Base-by-base conservation (phyloP, 768 basidiomycete genomes). In the Tulasnella sp. region DNA sequence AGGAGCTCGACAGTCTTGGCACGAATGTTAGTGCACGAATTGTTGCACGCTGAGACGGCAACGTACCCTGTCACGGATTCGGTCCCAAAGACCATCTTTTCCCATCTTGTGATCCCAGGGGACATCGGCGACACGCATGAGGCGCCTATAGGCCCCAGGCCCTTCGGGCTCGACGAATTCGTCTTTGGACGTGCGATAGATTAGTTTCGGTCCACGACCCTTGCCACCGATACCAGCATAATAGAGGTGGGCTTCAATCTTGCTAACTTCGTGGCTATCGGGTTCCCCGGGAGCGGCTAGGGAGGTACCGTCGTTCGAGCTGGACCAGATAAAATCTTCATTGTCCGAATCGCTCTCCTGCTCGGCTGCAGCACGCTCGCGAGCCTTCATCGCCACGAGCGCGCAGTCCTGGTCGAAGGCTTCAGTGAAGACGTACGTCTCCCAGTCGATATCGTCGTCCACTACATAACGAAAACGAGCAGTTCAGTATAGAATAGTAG, bases 111-210 rank as follows among this genome's bases (percentile, higher is more conserved):
- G 34, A 67, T 77, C 44, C 14, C 80, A 78, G 37, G 72, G 71
- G 72, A 82, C 81, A 37, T 75, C 22, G 34, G 76, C 52, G 75
- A 81, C 75, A 75, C 72, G 34, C 80, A 81, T 82, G 39, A 71
- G 52, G 42, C 81, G 80, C 74, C 5, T 52, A 59, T 80, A 64
- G 8, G 62, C 26, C 75, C 77, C 77, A 35, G 81, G 81, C 64
- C 80, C 81, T 63, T 77, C n/a, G 44, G 80, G 81, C 17, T 62
- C 69, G 22, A 64, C 64, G 76, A 79, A 82, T 16, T 72, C 62
- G 74, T 82, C 81, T 47, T 41, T 67, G 12, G 81, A 81, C 36
- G 78, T 79, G 76, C 81, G 76, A 75, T 75, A 81, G 78, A 82
- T 76, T 34, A 82, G 76, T 77, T 79, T 79, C 73, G 81, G 81